Evolutionary conservation across 306 rosid species (phyloP).

Genomic region (Citrullus mucosospermus): DNA sequence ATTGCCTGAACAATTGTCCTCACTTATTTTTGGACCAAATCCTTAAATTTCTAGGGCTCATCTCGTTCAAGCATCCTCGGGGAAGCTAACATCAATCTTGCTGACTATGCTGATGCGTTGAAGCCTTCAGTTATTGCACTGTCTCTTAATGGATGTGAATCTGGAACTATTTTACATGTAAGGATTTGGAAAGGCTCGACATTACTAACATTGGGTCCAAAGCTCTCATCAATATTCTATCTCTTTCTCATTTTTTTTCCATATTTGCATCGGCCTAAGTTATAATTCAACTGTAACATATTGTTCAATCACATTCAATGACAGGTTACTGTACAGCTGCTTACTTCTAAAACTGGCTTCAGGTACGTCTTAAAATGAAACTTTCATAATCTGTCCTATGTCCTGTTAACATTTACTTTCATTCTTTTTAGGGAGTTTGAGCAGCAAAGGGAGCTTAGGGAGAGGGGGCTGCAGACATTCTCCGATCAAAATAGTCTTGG

Average conservation of each 20-base stretch:
- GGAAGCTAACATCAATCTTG: conserved; percentile 72
- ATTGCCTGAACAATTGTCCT: conserved; percentile 6
- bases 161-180: conserved; percentile 78
- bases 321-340: conserved; percentile 97
- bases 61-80: conserved; percentile 95
- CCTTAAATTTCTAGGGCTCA: conserved; percentile 55
- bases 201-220: not conserved
- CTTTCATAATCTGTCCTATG: conserved; percentile 16
- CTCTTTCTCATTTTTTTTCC: not conserved
- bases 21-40: conserved; percentile 21
- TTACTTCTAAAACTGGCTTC: conserved; percentile 98
- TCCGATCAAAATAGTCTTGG: conserved; percentile 57
- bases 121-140: conserved; percentile 66
- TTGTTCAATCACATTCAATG: conserved; percentile 29
- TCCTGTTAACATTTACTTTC: conserved; percentile 19
- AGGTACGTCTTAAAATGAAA: conserved; percentile 43
- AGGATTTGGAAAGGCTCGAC: conserved; percentile 23
- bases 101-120: conserved; percentile 85
- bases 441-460: conserved; percentile 97
- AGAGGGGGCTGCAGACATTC: conserved; percentile 71
- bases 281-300: not conserved
- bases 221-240: not conserved
- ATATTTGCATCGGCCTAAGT: not conserved
- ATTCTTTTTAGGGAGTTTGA: conserved; percentile 83
- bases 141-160: conserved; percentile 73